phyloP scores from a whole-genome alignment of 768 basidiomycete species.

The Pleurotus pulmonarius region DNA sequence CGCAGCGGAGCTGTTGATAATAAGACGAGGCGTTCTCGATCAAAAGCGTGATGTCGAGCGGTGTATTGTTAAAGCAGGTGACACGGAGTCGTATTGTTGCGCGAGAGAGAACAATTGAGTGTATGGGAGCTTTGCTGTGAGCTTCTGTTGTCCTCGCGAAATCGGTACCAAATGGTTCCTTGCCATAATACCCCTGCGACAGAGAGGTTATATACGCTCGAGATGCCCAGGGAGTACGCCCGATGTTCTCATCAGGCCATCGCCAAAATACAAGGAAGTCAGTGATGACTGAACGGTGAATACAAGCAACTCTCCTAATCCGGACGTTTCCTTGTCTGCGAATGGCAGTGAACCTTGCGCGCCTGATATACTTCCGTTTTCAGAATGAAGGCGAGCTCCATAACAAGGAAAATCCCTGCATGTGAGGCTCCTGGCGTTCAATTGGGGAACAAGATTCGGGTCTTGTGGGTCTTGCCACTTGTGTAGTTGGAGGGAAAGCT shows the following conservation, averaged over 20 bases:
- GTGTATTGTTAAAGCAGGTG: constrained; percentile 5
- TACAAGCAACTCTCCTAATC: constrained; percentile 29
- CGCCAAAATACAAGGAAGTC: constrained; percentile 1
- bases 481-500: background rate
- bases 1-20: background rate
- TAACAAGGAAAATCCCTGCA: background rate
- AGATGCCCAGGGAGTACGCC: constrained; percentile 2
- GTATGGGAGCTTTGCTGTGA: constrained; percentile 1
- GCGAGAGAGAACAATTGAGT: constrained; percentile 5
- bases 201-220: constrained; percentile 26
- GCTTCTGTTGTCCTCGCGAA: constrained; percentile 7
- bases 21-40: constrained; percentile 3
- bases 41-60: constrained; percentile 3
- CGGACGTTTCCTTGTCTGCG: constrained; percentile 26
- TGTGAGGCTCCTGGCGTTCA: background rate
- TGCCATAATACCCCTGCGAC: constrained; percentile 8
- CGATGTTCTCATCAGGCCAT: constrained; percentile 1
- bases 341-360: background rate
- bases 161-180: constrained; percentile 9
- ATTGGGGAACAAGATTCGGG: constrained; percentile 3
- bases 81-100: constrained; percentile 2
- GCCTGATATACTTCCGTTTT: constrained; percentile 2
- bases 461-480: background rate
- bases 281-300: constrained; percentile 9
- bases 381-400: background rate